Conservation (phyloP, 768 basidiomycete species). For the Chalciporus chontae region DNA sequence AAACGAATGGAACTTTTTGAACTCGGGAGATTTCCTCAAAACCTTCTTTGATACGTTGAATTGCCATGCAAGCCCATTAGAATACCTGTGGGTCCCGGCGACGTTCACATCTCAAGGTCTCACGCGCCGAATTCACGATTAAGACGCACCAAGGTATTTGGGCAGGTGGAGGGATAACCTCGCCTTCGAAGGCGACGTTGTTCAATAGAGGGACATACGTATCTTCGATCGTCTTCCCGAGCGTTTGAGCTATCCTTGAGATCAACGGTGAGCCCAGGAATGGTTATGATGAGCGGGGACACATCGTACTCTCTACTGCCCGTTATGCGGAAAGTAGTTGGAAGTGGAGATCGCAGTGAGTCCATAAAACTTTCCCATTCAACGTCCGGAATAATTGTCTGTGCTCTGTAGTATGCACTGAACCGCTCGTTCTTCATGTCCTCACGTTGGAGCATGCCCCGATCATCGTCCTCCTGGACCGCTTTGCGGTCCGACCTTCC, state of each 20-base stretch:
- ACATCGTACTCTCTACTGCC: slow-evolving; percentile 75
- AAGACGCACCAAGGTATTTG: slow-evolving; percentile 76
- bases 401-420: slow-evolving; percentile 66
- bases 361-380: slow-evolving; percentile 80
- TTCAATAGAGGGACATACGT: slow-evolving; percentile 76
- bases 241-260: slow-evolving; percentile 58
- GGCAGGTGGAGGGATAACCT: slow-evolving; percentile 70
- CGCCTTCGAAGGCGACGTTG: slow-evolving; percentile 72
- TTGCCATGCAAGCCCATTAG: slow-evolving; percentile 94
- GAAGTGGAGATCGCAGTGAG: slow-evolving; percentile 65
- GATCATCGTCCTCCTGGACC: slow-evolving; percentile 37
- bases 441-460: slow-evolving; percentile 50
- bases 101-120: not conserved
- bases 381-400: slow-evolving; percentile 67
- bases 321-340: slow-evolving; percentile 92
- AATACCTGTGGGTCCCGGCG: slow-evolving; percentile 60
- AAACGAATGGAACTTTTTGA: slow-evolving; percentile 94
- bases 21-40: slow-evolving; percentile 82
- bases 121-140: not conserved
- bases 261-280: slow-evolving; percentile 3
- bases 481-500: slow-evolving; percentile 13
- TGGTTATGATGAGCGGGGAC: not conserved
- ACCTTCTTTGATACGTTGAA: slow-evolving; percentile 88
- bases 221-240: slow-evolving; percentile 76
- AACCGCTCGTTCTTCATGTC: slow-evolving; percentile 74